These are phyloP conservation scores for Hymenoscyphus linearis DNA, from an alignment of 2,329 filamentous ascomycete genomes.

Conservation along the genomic window DNA sequence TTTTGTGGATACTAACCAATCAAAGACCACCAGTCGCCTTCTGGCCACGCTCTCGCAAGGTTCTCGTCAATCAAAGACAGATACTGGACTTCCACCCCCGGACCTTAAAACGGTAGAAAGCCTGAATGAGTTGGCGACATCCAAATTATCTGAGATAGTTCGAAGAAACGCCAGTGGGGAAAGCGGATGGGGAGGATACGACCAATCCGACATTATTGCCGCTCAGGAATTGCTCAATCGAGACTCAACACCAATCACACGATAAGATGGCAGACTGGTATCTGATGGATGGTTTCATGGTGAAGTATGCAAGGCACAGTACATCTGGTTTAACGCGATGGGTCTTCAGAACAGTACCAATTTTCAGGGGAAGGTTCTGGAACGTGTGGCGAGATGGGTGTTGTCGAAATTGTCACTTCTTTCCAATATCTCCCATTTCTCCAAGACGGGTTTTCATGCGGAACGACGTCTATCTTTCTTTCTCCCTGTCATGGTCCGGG, in stretches of 20 bases:
- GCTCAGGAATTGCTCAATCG: slow-evolving; percentile 48
- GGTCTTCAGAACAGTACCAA: slow-evolving; percentile 8
- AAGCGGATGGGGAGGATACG: slow-evolving; percentile 67
- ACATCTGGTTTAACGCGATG: slow-evolving; percentile 15
- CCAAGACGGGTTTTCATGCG: slow-evolving; percentile 1
- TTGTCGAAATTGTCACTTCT: neutral
- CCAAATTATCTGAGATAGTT: slow-evolving; percentile 72
- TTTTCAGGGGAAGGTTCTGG: slow-evolving; percentile 7
- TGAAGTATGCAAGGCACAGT: slow-evolving; percentile 21
- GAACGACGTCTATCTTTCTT: slow-evolving; percentile 5
- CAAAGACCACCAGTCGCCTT: slow-evolving; percentile 35
- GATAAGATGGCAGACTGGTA: slow-evolving; percentile 18
- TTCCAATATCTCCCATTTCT: slow-evolving; percentile 7
- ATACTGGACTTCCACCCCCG: slow-evolving; percentile 45
- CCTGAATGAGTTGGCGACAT: slow-evolving; percentile 67
- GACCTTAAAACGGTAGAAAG: slow-evolving; percentile 55
- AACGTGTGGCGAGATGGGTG: slow-evolving; percentile 5
- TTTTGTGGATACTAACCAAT: slow-evolving; percentile 17
- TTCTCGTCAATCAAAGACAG: slow-evolving; percentile 43
- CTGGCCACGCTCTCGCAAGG: slow-evolving; percentile 36
- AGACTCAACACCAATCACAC: slow-evolving; percentile 25
- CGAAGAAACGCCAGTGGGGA: slow-evolving; percentile 55
- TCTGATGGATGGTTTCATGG: neutral
- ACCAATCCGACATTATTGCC: slow-evolving; percentile 64
- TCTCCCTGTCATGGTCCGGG: slow-evolving; percentile 9